Percentiles rank a stretch among this genome's conserved stretches.
phyloP scores from a whole-genome alignment of 2,329 filamentous ascomycete species.

The Samsoniella hepiali region DNA sequence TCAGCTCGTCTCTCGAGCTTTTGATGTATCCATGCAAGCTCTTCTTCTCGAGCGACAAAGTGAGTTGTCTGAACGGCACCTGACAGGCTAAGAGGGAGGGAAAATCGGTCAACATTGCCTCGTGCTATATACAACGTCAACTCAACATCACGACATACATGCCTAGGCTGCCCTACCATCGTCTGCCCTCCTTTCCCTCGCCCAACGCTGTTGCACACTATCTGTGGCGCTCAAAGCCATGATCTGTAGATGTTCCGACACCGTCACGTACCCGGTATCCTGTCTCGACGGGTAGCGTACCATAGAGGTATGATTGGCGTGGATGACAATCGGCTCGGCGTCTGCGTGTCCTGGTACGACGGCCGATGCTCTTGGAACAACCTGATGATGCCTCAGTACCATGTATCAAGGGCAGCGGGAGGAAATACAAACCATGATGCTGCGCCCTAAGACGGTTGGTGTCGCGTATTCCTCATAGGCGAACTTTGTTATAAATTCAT shows the following conservation, averaged over 20 bases:
- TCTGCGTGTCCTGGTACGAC: slow-evolving; percentile 33
- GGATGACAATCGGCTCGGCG: slow-evolving; percentile 32
- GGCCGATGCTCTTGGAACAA: slow-evolving; percentile 35
- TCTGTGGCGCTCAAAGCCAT: slow-evolving; percentile 5
- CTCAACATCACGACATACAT: neutral
- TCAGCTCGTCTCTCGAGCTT: slow-evolving; percentile 7
- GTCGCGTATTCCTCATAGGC: slow-evolving; percentile 31
- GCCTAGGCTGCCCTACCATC: slow-evolving; percentile 9
- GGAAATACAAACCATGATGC: slow-evolving; percentile 26
- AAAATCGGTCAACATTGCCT: slow-evolving; percentile 10
- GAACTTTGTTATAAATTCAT: slow-evolving; percentile 35
- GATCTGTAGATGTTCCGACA: slow-evolving; percentile 17
- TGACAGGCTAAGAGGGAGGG: slow-evolving; percentile 15
- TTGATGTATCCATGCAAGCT: slow-evolving; percentile 22
- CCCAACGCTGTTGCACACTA: slow-evolving; percentile 8
- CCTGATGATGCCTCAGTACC: slow-evolving; percentile 23
- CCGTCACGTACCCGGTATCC: slow-evolving; percentile 23
- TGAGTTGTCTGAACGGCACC: slow-evolving; percentile 12
- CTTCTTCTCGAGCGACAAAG: slow-evolving; percentile 23
- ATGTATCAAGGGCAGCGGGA: neutral
- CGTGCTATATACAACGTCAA: neutral
- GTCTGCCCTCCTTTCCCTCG: slow-evolving; percentile 5
- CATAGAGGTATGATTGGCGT: slow-evolving; percentile 33
- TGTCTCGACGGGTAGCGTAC: slow-evolving; percentile 29
- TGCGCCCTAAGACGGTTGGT: slow-evolving; percentile 25